phyloP scores from a whole-genome alignment of 805 yeast species.

The Lipomyces yamanashiensis region DNA sequence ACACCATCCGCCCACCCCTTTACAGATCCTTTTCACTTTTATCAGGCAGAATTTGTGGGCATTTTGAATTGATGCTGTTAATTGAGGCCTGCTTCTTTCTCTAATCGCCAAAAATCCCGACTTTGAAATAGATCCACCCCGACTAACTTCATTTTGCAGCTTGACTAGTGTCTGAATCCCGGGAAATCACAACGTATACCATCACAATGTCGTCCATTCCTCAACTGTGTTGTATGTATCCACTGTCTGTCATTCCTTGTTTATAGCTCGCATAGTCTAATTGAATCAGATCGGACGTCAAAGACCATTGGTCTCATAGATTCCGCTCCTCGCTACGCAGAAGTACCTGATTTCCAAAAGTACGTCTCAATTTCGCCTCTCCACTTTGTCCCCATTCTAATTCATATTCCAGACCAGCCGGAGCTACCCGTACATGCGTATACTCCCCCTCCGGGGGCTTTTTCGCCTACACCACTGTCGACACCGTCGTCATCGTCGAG shows the following conservation, averaged over 20 bases:
- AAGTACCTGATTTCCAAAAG: conserved; percentile 42
- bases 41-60: too few species aligned
- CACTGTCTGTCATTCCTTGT: background rate
- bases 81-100: too few species aligned
- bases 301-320: conserved; percentile 58
- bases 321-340: conserved; percentile 51
- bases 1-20: too few species aligned
- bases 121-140: too few species aligned
- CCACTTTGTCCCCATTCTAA: background rate
- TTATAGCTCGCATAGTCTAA: background rate
- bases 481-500: conserved; percentile 59
- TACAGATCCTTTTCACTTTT: too few species aligned
- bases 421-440: conserved; percentile 57
- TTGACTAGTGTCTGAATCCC: background rate
- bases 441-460: conserved; percentile 71
- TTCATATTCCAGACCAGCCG: conserved; percentile 20
- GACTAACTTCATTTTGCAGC: background rate
- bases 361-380: conserved; percentile 36
- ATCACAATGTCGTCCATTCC: conserved; percentile 7
- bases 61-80: too few species aligned
- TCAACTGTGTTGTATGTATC: conserved; percentile 3
- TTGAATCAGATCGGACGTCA: conserved; percentile 58
- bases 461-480: conserved; percentile 75
- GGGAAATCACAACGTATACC: background rate
- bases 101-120: too few species aligned